Conservation (phyloP, 257 asterid genomes). For the Solanum medicagineum region DNA sequence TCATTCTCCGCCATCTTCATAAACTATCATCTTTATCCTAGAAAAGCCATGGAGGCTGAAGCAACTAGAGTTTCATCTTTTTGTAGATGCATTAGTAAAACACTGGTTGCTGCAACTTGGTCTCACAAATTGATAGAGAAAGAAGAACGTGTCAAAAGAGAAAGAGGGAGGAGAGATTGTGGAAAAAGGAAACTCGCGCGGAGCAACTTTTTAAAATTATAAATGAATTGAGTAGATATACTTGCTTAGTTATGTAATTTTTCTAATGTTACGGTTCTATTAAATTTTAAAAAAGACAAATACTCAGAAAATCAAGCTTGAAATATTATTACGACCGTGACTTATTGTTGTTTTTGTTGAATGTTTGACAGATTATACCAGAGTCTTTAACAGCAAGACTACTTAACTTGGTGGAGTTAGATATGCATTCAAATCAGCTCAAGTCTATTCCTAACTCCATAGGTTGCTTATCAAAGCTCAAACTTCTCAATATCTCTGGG, state of each 20-base stretch:
- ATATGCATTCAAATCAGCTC: conserved; percentile 78
- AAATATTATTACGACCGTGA: background rate
- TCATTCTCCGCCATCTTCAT: background rate
- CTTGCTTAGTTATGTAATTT: background rate
- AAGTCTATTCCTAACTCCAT: conserved; percentile 72
- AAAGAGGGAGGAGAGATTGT: no score
- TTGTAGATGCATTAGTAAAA: background rate
- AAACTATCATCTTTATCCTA: no score
- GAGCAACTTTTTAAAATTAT: background rate
- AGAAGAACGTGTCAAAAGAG: background rate
- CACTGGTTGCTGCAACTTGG: background rate
- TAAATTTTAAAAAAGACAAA: background rate
- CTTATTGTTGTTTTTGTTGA: background rate
- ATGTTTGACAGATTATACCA: conserved; percentile 51
- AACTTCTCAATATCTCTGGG: conserved; percentile 62
- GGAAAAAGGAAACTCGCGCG: background rate
- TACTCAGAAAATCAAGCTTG: background rate
- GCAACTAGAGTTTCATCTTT: background rate
- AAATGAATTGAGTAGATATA: background rate
- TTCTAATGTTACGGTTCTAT: background rate
- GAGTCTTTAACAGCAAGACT: conserved; percentile 77
- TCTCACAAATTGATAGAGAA: background rate
- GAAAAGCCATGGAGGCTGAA: background rate
- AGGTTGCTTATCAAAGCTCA: conserved; percentile 78
- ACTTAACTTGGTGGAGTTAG: conserved; percentile 47